Evolutionary conservation across 1,284 basidiomycete species (phyloP).

Genomic region (Gymnopus androsaceus): DNA sequence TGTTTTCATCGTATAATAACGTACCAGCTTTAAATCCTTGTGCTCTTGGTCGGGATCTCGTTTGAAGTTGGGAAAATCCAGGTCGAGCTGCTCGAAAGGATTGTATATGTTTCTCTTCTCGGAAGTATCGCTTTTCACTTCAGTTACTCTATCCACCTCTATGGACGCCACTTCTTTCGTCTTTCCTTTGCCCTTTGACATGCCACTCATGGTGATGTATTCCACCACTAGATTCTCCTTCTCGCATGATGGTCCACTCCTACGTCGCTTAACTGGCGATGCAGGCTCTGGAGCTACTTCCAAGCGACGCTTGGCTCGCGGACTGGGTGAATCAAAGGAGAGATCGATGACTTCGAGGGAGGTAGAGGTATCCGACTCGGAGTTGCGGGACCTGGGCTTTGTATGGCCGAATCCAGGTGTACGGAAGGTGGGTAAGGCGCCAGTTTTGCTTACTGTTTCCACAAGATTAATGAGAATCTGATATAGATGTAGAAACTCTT

Average conservation of each 20-base stretch:
- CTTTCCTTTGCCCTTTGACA: conserved; percentile 25
- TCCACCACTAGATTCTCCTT: conserved; percentile 42
- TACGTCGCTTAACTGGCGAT: conserved; percentile 43
- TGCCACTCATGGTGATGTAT: conserved; percentile 5
- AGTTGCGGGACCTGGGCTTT: conserved; percentile 22
- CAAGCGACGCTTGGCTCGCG: conserved; percentile 45
- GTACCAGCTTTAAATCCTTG: neutral
- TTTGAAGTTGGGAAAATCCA: conserved; percentile 15
- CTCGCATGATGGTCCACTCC: conserved; percentile 29
- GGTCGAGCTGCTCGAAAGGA: conserved; percentile 18
- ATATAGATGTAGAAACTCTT: no score
- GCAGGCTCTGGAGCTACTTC: conserved; percentile 36
- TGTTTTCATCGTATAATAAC: neutral
- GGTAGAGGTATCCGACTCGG: neutral
- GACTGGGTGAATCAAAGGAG: conserved; percentile 39
- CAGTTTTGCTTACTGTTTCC: conserved; percentile 25
- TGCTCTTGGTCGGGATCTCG: conserved; percentile 4
- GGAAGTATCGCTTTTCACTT: neutral
- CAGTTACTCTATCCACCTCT: neutral
- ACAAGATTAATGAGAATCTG: no score
- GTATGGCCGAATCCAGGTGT: conserved; percentile 45
- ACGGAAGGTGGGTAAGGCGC: conserved; percentile 39
- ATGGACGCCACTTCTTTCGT: conserved; percentile 16
- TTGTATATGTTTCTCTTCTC: conserved; percentile 3
- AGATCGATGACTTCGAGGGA: conserved; percentile 35